phyloP scores from a whole-genome alignment of 768 basidiomycete genomes.

The Amyloporia xantha region DNA sequence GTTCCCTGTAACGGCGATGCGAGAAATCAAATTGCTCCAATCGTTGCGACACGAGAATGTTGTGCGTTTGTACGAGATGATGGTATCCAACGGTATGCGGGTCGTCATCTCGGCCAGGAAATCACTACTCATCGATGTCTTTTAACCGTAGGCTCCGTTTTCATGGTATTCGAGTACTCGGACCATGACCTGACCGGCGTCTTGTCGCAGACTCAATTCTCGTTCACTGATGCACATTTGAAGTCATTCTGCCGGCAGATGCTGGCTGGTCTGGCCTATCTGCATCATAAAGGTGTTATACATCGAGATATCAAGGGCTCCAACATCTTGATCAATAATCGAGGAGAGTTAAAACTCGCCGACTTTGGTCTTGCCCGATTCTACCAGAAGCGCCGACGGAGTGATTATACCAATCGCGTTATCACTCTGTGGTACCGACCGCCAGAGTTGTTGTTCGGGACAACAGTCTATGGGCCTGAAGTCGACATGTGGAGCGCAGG shows the following conservation, averaged over 20 bases:
- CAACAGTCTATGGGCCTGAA: constrained; percentile 93
- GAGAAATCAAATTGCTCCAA: constrained; percentile 97
- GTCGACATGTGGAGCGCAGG: constrained; percentile 99
- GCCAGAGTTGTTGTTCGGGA: constrained; percentile 90
- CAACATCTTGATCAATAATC: constrained; percentile 89
- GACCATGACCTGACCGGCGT: constrained; percentile 97
- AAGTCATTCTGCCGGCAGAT: constrained; percentile 97
- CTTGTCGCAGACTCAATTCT: constrained; percentile 84
- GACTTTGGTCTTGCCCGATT: constrained; percentile 98
- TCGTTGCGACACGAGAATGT: constrained; percentile 86
- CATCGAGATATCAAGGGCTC: constrained; percentile 99
- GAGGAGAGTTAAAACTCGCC: constrained; percentile 89
- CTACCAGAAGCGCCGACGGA: constrained; percentile 83
- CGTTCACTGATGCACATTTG: constrained; percentile 78
- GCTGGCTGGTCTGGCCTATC: constrained; percentile 89
- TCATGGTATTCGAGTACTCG: constrained; percentile 99
- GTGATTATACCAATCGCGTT: constrained; percentile 98
- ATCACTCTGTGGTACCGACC: constrained; percentile 99
- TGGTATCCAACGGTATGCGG: constrained; percentile 92
- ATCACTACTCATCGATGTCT: too few relatives aligned
- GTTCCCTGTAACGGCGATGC: constrained; percentile 98
- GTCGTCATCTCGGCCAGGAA: too few relatives aligned
- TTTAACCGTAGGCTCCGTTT: constrained; percentile 70
- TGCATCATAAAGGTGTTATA: constrained; percentile 93
- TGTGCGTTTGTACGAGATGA: constrained; percentile 91